Percentiles rank a stretch among this genome's conserved stretches.
Conservation (phyloP, 148 eudicot species). For the Fagopyrum homotropicum region DNA sequence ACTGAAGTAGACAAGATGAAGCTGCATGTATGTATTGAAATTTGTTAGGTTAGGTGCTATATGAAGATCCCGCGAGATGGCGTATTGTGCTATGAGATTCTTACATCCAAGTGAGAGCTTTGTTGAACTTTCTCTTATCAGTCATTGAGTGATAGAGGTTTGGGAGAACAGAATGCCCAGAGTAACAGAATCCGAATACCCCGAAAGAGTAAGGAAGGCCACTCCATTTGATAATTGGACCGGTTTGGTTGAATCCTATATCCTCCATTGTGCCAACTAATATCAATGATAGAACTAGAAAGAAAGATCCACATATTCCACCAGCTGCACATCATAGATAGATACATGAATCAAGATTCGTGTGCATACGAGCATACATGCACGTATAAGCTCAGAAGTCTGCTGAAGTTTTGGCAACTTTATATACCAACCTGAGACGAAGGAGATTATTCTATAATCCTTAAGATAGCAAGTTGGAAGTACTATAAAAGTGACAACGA, state of each 20-base stretch:
- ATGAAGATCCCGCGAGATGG: not conserved
- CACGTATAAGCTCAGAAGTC: too few relatives aligned
- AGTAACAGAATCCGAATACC: constrained; percentile 74
- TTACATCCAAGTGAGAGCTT: constrained; percentile 34
- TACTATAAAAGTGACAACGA: constrained; percentile 50
- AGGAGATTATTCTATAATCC: constrained; percentile 65
- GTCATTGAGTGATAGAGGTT: constrained; percentile 90
- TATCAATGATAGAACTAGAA: constrained; percentile 48
- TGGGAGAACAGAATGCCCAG: constrained; percentile 82
- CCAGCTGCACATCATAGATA: constrained; percentile 42
- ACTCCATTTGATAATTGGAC: constrained; percentile 53
- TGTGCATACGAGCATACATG: not conserved
- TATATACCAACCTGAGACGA: constrained; percentile 51
- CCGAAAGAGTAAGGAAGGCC: constrained; percentile 89
- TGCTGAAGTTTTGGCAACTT: not conserved
- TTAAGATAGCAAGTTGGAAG: constrained; percentile 65
- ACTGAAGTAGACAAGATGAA: constrained; percentile 51
- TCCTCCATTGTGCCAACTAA: constrained; percentile 47
- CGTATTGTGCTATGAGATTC: not conserved
- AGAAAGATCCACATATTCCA: constrained; percentile 55
- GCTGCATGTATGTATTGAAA: constrained; percentile 29
- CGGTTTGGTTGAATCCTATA: constrained; percentile 58
- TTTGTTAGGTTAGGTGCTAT: not conserved
- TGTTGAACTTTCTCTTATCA: constrained; percentile 66
- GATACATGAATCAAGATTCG: too few relatives aligned